A percentile compares a stretch with the other conserved stretches of the same genome.
Conservation (phyloP, 1,139 yeast species). For the Debaryomyces udenii region DNA sequence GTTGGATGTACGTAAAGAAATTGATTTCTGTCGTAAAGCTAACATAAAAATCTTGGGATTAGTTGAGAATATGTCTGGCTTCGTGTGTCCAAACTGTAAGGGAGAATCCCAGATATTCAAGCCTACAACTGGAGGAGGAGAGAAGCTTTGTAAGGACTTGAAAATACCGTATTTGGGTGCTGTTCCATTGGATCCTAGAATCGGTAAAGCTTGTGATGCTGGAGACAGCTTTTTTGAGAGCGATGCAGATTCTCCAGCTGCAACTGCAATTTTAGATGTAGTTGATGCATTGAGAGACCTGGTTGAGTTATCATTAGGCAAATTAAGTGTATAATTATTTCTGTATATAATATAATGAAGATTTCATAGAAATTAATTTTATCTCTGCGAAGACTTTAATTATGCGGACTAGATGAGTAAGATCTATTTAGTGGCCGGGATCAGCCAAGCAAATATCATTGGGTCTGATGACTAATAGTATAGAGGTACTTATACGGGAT, state of each 20-base stretch:
- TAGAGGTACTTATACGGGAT: slow-evolving; percentile 20
- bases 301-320: slow-evolving; percentile 32
- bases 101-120: slow-evolving; percentile 90
- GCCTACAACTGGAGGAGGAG: slow-evolving; percentile 97
- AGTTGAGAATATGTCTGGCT: slow-evolving; percentile 98
- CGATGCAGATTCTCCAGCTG: slow-evolving; percentile 92
- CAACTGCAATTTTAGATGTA: slow-evolving; percentile 81
- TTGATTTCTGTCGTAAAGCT: slow-evolving; percentile 92
- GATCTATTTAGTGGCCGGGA: neutral
- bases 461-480: slow-evolving; percentile 2
- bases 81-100: slow-evolving; percentile 93
- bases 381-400: slow-evolving; percentile 1
- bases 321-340: slow-evolving; percentile 19
- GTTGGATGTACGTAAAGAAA: slow-evolving; percentile 92
- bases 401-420: neutral
- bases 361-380: neutral
- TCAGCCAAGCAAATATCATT: neutral
- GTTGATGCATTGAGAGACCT: slow-evolving; percentile 64
- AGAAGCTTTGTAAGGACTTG: slow-evolving; percentile 76
- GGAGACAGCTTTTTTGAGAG: slow-evolving; percentile 87
- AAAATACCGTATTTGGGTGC: slow-evolving; percentile 80
- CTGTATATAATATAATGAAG: slow-evolving; percentile 8
- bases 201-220: slow-evolving; percentile 83
- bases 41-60: slow-evolving; percentile 82
- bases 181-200: slow-evolving; percentile 94